A percentile compares a stretch with the other conserved stretches of the same genome.
Conservation (phyloP, 1,284 basidiomycete species). For the Cutaneotrichosporon sp. region DNA sequence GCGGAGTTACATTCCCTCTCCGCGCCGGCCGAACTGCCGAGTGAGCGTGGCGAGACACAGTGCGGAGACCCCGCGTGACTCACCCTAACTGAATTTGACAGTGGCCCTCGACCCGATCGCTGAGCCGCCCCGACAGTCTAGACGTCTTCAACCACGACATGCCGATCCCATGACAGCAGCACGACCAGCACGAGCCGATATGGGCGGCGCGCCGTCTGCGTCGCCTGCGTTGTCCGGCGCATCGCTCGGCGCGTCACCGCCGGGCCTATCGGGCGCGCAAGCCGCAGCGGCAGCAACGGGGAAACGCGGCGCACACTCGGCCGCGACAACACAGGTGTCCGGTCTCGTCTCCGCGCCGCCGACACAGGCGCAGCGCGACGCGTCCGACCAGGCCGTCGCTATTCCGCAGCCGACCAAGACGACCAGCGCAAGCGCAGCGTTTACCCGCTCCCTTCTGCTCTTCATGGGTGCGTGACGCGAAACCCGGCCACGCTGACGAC, state of each 20-base stretch:
- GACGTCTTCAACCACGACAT: not conserved
- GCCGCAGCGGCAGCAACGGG: not conserved
- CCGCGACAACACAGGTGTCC: too few species aligned
- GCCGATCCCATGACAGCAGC: not conserved
- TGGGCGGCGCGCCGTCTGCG: not conserved
- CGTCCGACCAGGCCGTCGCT: not conserved
- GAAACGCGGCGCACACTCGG: too few species aligned
- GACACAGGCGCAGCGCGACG: not conserved
- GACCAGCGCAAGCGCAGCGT: conserved; percentile 40
- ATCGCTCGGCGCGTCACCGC: not conserved
- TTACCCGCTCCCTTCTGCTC: conserved; percentile 42
- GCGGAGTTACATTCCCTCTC: too few species aligned
- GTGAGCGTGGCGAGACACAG: too few species aligned
- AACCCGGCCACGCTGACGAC: not conserved
- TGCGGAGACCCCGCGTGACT: too few species aligned
- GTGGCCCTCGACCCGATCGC: too few species aligned
- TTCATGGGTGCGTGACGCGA: conserved; percentile 29
- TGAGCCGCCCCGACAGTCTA: too few species aligned
- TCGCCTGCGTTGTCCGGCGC: not conserved
- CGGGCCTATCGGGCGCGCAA: not conserved
- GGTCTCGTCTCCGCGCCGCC: too few species aligned
- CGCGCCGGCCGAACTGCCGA: too few species aligned
- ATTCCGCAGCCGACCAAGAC: conserved; percentile 20
- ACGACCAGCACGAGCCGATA: not conserved
- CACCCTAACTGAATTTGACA: too few species aligned